Base-by-base conservation (phyloP, 2,329 filamentous ascomycete genomes). In the Botrytis aclada region DNA sequence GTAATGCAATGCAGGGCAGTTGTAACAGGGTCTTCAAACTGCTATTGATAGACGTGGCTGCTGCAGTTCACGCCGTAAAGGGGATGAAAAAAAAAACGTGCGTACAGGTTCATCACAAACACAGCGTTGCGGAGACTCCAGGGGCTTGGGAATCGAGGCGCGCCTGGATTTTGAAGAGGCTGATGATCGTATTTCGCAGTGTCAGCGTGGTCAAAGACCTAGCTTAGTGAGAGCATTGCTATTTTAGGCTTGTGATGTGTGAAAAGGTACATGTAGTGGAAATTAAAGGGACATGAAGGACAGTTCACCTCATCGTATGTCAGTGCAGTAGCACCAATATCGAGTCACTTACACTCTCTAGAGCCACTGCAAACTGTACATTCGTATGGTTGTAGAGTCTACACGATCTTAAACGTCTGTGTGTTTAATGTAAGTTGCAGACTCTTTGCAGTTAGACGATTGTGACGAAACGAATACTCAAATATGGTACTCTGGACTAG, bases 31-130 rank as follows among this genome's bases (percentile, higher is more conserved):
- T 22, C 16, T 37, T 43, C 37, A 39, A 41, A 20, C 14, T 63
- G 61, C 61, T 54, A 54, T 56, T 56, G 64, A 54, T 67, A 67
- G 34, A 67, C 14, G 51, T 20, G 5, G 14, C 14, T 41, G 54
- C 25, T 41, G 34, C 10, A 41, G 10, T 41, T 56, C 47, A 25
- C 34, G n/a, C 6, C 3, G n/a, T 67, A n/a, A 14, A 41, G 6
- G 41, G 54, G 54, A 56, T n/a, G n/a, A n/a, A n/a, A n/a, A 22
- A 41, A 12, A 64, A 67, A 56, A 67, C 47, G 65, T 67, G 65
- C 34, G 65, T 56, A 41, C 47, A 41, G 37, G 32, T 41, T 56
- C 65, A 56, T 41, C 47, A 67, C 47, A 56, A 32, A 56, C 12
- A 39, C 12, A 32, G 34, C 25, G 34, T 54, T 39, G 43, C 8